Conservation (phyloP, 805 yeast genomes). For the Yarrowia phangngaensis region DNA sequence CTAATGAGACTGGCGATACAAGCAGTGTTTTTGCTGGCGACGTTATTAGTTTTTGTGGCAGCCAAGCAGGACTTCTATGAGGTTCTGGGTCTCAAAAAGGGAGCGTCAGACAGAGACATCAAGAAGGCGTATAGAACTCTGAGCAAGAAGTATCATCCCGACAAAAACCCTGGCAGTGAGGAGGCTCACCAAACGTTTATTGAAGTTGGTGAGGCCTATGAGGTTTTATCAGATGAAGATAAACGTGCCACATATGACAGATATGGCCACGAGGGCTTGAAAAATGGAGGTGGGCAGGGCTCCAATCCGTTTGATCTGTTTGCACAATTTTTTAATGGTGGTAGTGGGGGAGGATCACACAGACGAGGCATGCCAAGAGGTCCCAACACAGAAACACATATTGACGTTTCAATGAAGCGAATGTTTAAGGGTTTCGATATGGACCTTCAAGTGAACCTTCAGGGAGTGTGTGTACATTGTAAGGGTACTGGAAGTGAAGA, state of each 20-base stretch:
- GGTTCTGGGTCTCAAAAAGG: conserved; percentile 63
- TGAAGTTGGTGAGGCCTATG: conserved; percentile 92
- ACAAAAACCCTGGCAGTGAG: conserved; percentile 75
- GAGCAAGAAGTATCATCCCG: conserved; percentile 89
- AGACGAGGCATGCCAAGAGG: conserved; percentile 48
- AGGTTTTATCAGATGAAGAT: conserved; percentile 75
- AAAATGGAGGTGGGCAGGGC: conserved; percentile 43
- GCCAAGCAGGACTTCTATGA: conserved; percentile 39
- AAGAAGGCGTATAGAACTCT: conserved; percentile 78
- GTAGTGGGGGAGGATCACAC: conserved; percentile 42
- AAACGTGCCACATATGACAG: conserved; percentile 86
- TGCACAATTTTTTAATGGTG: conserved; percentile 56
- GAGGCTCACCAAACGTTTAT: conserved; percentile 82
- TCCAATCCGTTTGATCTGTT: conserved; percentile 55
- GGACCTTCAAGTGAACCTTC: conserved; percentile 62
- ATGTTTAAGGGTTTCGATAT: conserved; percentile 65
- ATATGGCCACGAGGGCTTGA: conserved; percentile 74
- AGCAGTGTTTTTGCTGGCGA: conserved; percentile 18
- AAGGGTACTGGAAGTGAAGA: conserved; percentile 84
- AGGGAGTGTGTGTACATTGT: conserved; percentile 72
- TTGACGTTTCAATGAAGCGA: conserved; percentile 58
- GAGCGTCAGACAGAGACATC: conserved; percentile 75
- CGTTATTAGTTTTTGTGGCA: conserved; percentile 36
- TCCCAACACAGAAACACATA: conserved; percentile 53
- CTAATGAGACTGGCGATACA: conserved; percentile 22